Evolutionary conservation across 2,329 filamentous ascomycete genomes (phyloP), one percentile per base, ranked within the genome.

Genomic region (Trichoderma gracile): DNA sequence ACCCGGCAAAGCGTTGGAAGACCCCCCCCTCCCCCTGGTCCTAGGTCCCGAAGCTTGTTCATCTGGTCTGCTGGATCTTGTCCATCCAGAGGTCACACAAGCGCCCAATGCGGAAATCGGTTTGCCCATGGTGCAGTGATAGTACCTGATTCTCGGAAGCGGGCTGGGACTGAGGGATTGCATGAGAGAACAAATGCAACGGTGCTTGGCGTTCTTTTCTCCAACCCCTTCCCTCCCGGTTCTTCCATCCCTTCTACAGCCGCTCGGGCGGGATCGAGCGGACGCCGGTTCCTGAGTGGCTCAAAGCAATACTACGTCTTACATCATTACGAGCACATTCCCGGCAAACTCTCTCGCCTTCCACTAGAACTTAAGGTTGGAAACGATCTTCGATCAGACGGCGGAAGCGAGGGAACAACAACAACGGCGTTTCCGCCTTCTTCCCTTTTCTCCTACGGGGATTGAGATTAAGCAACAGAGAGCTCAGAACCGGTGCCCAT

Each of bases 71-170:
- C 47, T n/a, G 55, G 25, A 61, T 47, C 40, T 60, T 60, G 59
- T 66, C 64, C 57, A 45, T 67, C 70, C 69, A 73, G 65, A 70
- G 65, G 56, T 63, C 67, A 69, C 70, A 68, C 60, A 58, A 30
- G 52, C 53, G 66, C 73, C 69, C 56, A 69, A 74, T 72, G 27
- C 23, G 73, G 73, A 70, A 74, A 74, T 69, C 63, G 66, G 58
- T 66, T 67, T 68, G 66, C 67, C 63, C 61, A 67, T 59, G 65
- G 59, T 60, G 67, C 67, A 67, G 63, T 52, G 17, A 27, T 27
- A 25, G 49, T 61, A 19, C 50, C 56, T 56, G 43, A 55, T 49
- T 33, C 42, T 61, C 58, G 47, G 47, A 45, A 52, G 58, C 38
- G 27, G 49, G 40, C 49, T 46, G 49, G 38, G 49, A 54, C 53